Evolutionary conservation across 2,329 filamentous ascomycete species (phyloP).

Genomic region (Monosporascus sp.): DNA sequence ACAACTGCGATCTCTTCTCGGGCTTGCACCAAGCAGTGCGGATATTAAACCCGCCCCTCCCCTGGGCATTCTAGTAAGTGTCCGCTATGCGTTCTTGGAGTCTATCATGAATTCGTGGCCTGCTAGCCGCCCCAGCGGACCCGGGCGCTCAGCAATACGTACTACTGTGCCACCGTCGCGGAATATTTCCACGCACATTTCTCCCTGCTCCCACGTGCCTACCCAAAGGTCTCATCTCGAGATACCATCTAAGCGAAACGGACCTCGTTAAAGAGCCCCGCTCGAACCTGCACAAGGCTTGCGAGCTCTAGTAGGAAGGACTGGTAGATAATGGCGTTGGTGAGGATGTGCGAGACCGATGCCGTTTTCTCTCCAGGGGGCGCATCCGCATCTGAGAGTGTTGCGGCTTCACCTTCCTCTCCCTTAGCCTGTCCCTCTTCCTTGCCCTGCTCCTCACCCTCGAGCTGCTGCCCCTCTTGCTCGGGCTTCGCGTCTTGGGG

Average conservation of each 20-base stretch:
- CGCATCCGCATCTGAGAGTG: slow-evolving; percentile 13
- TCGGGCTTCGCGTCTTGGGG: slow-evolving; percentile 13
- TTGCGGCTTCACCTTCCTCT: slow-evolving; percentile 14
- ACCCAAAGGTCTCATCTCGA: too few species aligned
- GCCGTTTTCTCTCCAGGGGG: slow-evolving; percentile 38
- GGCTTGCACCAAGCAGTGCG: too few species aligned
- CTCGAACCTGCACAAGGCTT: slow-evolving; percentile 68
- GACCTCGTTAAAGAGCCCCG: slow-evolving; percentile 71
- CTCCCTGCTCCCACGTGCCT: neutral
- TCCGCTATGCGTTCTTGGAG: neutral
- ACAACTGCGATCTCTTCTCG: too few species aligned
- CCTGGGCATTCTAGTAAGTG: too few species aligned
- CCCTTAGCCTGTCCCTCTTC: slow-evolving; percentile 21
- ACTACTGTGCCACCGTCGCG: too few species aligned
- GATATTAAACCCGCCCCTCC: too few species aligned
- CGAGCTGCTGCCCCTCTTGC: slow-evolving; percentile 5
- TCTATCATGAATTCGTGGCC: slow-evolving; percentile 4
- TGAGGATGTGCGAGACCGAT: slow-evolving; percentile 72
- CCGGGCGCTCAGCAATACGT: too few species aligned
- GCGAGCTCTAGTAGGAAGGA: slow-evolving; percentile 75
- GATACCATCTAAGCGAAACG: slow-evolving; percentile 43
- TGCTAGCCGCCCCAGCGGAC: neutral
- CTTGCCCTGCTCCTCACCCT: slow-evolving; percentile 17
- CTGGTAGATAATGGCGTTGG: slow-evolving; percentile 74
- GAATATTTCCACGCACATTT: neutral